Evolutionary conservation across 805 yeast species (phyloP), one percentile per base, ranked within the genome.

Genomic region (Teunomyces atbi): DNA sequence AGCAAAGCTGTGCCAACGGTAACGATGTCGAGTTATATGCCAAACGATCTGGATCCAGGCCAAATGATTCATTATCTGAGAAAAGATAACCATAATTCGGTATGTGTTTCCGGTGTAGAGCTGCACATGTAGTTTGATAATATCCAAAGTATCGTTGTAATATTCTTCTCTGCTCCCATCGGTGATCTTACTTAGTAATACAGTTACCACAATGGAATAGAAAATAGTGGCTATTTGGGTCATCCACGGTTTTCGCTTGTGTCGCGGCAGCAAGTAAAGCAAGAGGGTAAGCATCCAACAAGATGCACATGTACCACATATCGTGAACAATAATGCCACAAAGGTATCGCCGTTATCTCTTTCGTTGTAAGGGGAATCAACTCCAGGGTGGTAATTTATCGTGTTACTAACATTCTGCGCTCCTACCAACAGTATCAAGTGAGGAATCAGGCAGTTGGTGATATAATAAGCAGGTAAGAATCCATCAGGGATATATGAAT

Each of bases 211-310:
- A 1, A 78, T 64, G 11, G 89, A 79, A 46, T 75, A 76, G 45
- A 81, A 68, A 16, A 82, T 53, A n/a, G 85, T 79, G 4, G 86
- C 80, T 7, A 82, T 26, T 33, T 77, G 78, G 30, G 87, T 75
- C 37, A 82, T 61, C 34, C 69, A 59, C 3, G 91, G 89, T 45
- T 84, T 78, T 20, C 78, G 67, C 52, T 79, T 79, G 33, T 67
- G 68, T 16, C 57, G 56, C 3, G 77, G 79, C 16, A 81, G 75
- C 27, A 87, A 59, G 16, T 78, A 57, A 36, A 85, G 68, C 28
- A 86, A 63, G 13, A 85, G 49, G 42, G 84, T 65, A 20, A 88
- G 68, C 81, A 86, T 80, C 95, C 95, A 88, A 21, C 83, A 71
- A 12, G 84, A 75, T 5, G 81, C 79, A 49, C 81, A 79, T 15